Conservation (phyloP, 2,329 filamentous ascomycete species). For the Aspergillus brunneoviolaceus region DNA sequence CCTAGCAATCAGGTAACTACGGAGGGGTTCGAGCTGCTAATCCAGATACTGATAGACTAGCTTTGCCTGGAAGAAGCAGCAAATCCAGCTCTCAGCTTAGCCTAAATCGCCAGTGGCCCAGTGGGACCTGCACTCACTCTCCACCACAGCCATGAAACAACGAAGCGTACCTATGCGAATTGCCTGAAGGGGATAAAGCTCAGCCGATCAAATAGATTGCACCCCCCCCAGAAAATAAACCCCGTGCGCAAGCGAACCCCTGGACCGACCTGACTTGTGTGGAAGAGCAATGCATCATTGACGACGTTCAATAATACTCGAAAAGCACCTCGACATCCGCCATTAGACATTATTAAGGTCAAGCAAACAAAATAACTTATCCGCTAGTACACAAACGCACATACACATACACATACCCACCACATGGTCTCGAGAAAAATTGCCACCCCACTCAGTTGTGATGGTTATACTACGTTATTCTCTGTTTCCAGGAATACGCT, state of each 20-base stretch:
- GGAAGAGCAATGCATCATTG: background rate
- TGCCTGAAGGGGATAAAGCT: slow-evolving; percentile 6
- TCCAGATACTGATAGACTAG: background rate
- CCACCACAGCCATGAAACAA: background rate
- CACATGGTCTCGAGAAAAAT: too few species aligned
- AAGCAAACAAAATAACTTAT: too few species aligned
- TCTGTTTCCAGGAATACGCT: too few species aligned
- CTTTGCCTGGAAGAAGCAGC: background rate
- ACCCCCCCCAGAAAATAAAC: background rate
- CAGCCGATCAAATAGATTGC: background rate
- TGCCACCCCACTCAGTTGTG: too few species aligned
- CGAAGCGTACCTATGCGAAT: background rate
- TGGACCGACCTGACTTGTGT: background rate
- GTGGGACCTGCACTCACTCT: background rate
- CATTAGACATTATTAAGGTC: too few species aligned
- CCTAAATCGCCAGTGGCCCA: background rate
- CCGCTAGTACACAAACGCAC: too few species aligned
- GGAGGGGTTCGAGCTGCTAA: too few species aligned
- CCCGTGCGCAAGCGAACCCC: slow-evolving; percentile 4
- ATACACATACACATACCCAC: too few species aligned
- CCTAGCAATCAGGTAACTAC: too few species aligned
- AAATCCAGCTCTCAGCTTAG: background rate
- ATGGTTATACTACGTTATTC: too few species aligned
- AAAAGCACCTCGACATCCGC: background rate
- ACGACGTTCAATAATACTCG: background rate